Percentiles rank a stretch among this genome's conserved stretches.
Conservation (phyloP, 345 rosid genomes). For the Mangifera indica region DNA sequence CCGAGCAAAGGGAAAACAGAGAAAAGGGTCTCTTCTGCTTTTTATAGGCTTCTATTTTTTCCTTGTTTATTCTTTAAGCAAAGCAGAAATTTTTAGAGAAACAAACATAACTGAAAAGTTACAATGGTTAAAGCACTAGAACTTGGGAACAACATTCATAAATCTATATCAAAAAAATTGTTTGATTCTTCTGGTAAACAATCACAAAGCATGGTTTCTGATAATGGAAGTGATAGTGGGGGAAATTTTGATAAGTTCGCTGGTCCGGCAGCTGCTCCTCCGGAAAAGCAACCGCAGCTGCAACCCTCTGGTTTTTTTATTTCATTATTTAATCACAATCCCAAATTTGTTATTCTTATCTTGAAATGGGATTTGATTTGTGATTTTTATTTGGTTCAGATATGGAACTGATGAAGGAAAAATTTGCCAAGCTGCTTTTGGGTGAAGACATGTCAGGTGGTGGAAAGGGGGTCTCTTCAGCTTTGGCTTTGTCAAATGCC, state of each 20-base stretch:
- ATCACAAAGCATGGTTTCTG: constrained; percentile 15
- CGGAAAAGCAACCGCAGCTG: constrained; percentile 19
- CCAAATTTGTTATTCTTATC: too few relatives aligned
- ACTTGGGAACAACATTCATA: constrained; percentile 44
- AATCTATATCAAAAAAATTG: constrained; percentile 48
- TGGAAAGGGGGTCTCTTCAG: constrained; percentile 75
- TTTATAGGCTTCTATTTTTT: constrained; percentile 17
- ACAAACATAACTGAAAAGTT: background rate
- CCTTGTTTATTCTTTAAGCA: constrained; percentile 19
- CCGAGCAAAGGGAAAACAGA: constrained; percentile 17
- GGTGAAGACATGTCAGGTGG: constrained; percentile 88
- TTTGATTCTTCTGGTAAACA: constrained; percentile 43
- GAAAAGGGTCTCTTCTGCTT: background rate
- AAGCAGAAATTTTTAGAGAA: background rate
- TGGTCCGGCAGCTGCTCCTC: constrained; percentile 19
- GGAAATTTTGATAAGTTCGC: background rate
- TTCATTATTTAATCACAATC: background rate
- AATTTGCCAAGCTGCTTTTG: constrained; percentile 60
- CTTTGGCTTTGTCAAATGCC: constrained; percentile 72
- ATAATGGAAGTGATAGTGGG: constrained; percentile 7
- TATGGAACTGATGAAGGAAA: constrained; percentile 64
- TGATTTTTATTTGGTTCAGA: constrained; percentile 29
- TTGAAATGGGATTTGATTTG: background rate
- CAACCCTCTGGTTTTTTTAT: constrained; percentile 43
- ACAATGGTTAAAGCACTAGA: constrained; percentile 66